These are phyloP conservation scores for Fusarium kyushuense DNA, from an alignment of 2,329 filamentous ascomycete species.

Conservation along the genomic window DNA sequence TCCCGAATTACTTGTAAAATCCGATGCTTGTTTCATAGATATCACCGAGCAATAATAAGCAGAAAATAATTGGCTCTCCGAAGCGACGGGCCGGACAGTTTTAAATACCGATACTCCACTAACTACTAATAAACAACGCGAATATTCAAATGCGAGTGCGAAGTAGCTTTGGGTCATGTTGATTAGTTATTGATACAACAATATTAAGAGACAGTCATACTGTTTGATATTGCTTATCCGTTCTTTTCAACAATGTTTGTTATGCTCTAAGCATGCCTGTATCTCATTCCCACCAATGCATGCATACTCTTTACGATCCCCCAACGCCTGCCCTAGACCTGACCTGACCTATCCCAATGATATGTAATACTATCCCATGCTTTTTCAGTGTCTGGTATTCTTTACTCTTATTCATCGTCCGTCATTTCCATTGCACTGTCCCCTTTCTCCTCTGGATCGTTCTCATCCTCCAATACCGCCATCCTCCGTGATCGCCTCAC, in stretches of 20 bases:
- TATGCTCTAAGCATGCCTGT: background rate
- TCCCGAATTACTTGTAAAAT: background rate
- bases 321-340: conserved; percentile 29
- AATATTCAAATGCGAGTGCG: conserved; percentile 27
- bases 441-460: conserved; percentile 54
- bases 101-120: conserved; percentile 33
- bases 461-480: conserved; percentile 51
- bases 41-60: conserved; percentile 35
- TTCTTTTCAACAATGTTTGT: background rate
- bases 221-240: background rate
- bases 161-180: background rate
- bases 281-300: conserved; percentile 7
- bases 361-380: conserved; percentile 15
- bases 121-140: conserved; percentile 15
- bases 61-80: conserved; percentile 34
- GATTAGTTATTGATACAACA: background rate
- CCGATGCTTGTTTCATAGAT: conserved; percentile 21
- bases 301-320: conserved; percentile 10
- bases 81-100: conserved; percentile 28
- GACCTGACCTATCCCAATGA: conserved; percentile 23
- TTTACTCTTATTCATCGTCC: conserved; percentile 59
- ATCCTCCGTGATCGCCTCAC: conserved; percentile 52
- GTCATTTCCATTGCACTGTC: conserved; percentile 68
- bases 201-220: background rate
- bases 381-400: background rate